Evolutionary conservation across 2,329 filamentous ascomycete genomes (phyloP).

Genomic region (Aspergillus proliferans): DNA sequence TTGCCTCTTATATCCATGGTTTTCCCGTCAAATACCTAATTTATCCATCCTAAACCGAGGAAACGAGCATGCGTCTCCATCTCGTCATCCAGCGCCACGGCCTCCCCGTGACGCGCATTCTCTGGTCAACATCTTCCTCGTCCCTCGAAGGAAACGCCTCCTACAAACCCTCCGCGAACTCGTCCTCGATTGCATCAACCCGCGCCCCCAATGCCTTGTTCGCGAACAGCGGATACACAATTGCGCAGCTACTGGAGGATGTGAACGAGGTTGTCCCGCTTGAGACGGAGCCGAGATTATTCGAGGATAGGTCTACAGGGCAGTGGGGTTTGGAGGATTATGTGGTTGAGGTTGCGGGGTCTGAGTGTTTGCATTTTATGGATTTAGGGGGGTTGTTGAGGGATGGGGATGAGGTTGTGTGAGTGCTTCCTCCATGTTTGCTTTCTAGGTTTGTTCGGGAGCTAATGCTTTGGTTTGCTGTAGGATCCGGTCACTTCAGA

Average conservation of each 20-base stretch:
- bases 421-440: conserved; percentile 29
- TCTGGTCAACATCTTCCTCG: conserved; percentile 56
- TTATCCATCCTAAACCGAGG: too few species aligned
- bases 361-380: conserved; percentile 85
- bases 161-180: conserved; percentile 17
- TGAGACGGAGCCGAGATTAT: conserved; percentile 52
- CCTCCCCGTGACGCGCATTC: conserved; percentile 63
- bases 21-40: background rate
- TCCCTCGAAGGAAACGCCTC: conserved; percentile 26
- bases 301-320: conserved; percentile 28
- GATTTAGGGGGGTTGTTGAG: conserved; percentile 63
- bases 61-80: conserved; percentile 59
- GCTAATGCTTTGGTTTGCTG: background rate
- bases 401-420: conserved; percentile 79
- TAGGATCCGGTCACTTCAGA: conserved; percentile 72
- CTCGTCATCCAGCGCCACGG: conserved; percentile 66
- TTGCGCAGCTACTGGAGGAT: conserved; percentile 69
- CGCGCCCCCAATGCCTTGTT: conserved; percentile 30
- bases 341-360: conserved; percentile 71
- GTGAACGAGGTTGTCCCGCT: conserved; percentile 76
- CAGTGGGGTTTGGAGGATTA: conserved; percentile 90
- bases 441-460: conserved; percentile 2
- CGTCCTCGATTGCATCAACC: conserved; percentile 30
- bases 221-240: conserved; percentile 54
- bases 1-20: background rate